These are phyloP conservation scores for Gigaspora rosea DNA, from an alignment of 192 early-diverging fungal genomes.

Conservation along the genomic window DNA sequence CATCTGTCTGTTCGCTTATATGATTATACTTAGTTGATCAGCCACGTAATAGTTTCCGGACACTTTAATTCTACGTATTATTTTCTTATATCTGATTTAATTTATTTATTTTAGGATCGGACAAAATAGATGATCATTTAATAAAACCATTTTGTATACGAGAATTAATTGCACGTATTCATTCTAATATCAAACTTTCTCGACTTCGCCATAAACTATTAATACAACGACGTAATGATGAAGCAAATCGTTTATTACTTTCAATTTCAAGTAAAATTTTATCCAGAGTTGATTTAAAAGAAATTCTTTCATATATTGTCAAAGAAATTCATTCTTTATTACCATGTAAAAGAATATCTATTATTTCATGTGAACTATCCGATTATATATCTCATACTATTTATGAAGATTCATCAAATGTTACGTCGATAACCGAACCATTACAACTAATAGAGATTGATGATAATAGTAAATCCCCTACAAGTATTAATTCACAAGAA, in stretches of 20 bases:
- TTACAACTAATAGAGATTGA: not conserved
- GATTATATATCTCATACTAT: not conserved
- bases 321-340: slow-evolving; percentile 43
- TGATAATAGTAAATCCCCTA: not conserved
- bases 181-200: slow-evolving; percentile 52
- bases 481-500: not conserved
- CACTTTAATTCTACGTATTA: no score
- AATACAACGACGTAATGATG: slow-evolving; percentile 39
- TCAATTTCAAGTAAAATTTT: slow-evolving; percentile 42
- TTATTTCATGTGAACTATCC: slow-evolving; percentile 30
- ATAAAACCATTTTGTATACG: slow-evolving; percentile 50
- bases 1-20: no score
- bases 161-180: slow-evolving; percentile 59
- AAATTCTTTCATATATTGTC: slow-evolving; percentile 38
- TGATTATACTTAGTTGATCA: no score
- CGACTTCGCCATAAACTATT: slow-evolving; percentile 47
- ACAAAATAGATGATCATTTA: slow-evolving; percentile 60
- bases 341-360: slow-evolving; percentile 39
- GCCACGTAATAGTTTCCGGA: no score
- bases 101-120: slow-evolving; percentile 35
- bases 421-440: not conserved
- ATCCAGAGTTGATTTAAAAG: slow-evolving; percentile 37
- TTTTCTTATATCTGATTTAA: no score
- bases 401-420: no score
- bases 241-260: slow-evolving; percentile 44